These are phyloP conservation scores for Fusarium torulosum DNA, from an alignment of 2,329 filamentous ascomycete genomes.

Conservation along the genomic window DNA sequence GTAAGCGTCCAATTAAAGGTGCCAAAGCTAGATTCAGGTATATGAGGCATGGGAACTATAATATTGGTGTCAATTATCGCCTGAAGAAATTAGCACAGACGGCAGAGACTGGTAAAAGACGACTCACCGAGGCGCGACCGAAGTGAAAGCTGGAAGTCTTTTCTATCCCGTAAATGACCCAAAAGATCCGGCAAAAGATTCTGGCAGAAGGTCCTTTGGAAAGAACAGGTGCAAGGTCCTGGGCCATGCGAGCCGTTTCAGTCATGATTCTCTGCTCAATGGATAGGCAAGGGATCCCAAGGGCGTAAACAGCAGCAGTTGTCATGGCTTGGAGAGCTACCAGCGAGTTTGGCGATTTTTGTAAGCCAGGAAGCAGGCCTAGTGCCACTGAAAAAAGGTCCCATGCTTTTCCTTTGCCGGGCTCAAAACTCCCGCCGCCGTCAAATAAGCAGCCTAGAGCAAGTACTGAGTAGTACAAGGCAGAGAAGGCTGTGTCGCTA, in stretches of 20 bases:
- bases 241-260: conserved; percentile 33
- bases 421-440: conserved; percentile 38
- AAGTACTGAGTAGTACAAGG: conserved; percentile 37
- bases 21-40: conserved; percentile 38
- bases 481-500: conserved; percentile 32
- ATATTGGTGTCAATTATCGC: conserved; percentile 35
- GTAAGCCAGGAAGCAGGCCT: conserved; percentile 15
- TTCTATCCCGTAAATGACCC: conserved; percentile 39
- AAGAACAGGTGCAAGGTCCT: conserved; percentile 27
- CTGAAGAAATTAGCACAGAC: conserved; percentile 1
- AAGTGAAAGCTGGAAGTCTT: conserved; percentile 44
- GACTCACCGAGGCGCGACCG: conserved; percentile 36
- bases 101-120: accelerated
- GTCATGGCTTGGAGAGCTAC: conserved; percentile 40
- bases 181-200: conserved; percentile 33
- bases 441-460: conserved; percentile 38
- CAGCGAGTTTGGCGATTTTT: conserved; percentile 15
- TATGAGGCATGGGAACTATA: conserved; percentile 27
- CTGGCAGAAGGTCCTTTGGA: conserved; percentile 16
- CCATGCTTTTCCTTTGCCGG: conserved; percentile 41
- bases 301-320: conserved; percentile 21
- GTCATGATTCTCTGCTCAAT: conserved; percentile 40
- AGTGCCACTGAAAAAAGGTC: conserved; percentile 37
- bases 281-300: conserved; percentile 30
- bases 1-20: conserved; percentile 28